Conservation (phyloP, 345 rosid genomes). For the Geranium brycei region DNA sequence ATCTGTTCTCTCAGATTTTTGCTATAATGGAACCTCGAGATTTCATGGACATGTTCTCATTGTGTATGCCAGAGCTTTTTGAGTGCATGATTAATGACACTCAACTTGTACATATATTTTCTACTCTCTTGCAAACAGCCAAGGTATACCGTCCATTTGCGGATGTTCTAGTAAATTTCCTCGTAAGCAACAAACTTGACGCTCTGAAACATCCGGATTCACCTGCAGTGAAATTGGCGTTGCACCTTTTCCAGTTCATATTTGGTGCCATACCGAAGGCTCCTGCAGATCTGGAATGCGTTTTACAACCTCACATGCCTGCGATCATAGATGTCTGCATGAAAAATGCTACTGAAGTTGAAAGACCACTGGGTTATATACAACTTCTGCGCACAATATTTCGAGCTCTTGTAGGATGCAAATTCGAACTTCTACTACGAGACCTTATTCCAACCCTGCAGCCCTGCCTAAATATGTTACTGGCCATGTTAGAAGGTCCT, state of each 20-base stretch:
- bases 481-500: slow-evolving; percentile 95
- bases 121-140: slow-evolving; percentile 64
- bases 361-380: slow-evolving; percentile 86
- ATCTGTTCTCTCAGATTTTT: slow-evolving; percentile 79
- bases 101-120: slow-evolving; percentile 86
- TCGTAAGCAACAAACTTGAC: slow-evolving; percentile 82
- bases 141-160: slow-evolving; percentile 87
- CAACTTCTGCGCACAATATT: slow-evolving; percentile 88
- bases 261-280: slow-evolving; percentile 86
- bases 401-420: slow-evolving; percentile 82
- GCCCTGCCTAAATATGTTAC: slow-evolving; percentile 84
- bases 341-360: slow-evolving; percentile 90
- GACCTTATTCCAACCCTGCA: slow-evolving; percentile 80
- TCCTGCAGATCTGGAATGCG: slow-evolving; percentile 86
- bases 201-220: slow-evolving; percentile 79
- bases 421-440: slow-evolving; percentile 75
- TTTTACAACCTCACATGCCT: slow-evolving; percentile 92
- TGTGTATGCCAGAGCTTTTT: slow-evolving; percentile 96
- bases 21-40: slow-evolving; percentile 96
- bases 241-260: slow-evolving; percentile 86
- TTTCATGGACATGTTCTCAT: slow-evolving; percentile 96
- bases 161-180: slow-evolving; percentile 81
- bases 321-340: slow-evolving; percentile 90
- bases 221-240: slow-evolving; percentile 67
- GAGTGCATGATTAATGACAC: slow-evolving; percentile 86